These are phyloP conservation scores for Pseudogymnoascus sp. DNA, from an alignment of 2,329 filamentous ascomycete genomes.

Conservation along the genomic window DNA sequence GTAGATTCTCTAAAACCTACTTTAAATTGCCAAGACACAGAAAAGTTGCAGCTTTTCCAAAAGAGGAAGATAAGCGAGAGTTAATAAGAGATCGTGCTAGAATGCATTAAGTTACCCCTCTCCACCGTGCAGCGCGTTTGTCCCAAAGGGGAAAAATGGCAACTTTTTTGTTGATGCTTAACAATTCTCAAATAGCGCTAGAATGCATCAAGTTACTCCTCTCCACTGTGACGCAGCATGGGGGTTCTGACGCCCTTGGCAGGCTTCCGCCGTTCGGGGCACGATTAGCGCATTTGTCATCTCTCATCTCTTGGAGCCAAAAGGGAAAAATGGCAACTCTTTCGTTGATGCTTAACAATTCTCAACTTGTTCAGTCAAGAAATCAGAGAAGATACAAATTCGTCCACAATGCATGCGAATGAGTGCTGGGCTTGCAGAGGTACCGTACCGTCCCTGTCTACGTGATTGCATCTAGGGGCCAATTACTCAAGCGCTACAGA, in stretches of 20 bases:
- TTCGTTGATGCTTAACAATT: slow-evolving; percentile 13
- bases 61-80: slow-evolving; percentile 13
- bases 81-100: slow-evolving; percentile 9
- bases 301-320: slow-evolving; percentile 7
- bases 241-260: not conserved
- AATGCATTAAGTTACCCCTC: slow-evolving; percentile 4
- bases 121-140: slow-evolving; percentile 11
- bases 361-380: slow-evolving; percentile 12
- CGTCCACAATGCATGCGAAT: slow-evolving; percentile 17
- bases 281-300: not conserved
- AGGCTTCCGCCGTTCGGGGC: not conserved
- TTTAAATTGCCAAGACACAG: slow-evolving; percentile 16
- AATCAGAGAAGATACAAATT: slow-evolving; percentile 7
- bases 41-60: slow-evolving; percentile 16
- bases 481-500: slow-evolving; percentile 17
- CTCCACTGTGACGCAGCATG: no score
- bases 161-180: slow-evolving; percentile 14
- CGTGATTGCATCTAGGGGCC: slow-evolving; percentile 5
- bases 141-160: slow-evolving; percentile 13
- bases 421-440: slow-evolving; percentile 21
- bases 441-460: slow-evolving; percentile 17
- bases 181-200: slow-evolving; percentile 11
- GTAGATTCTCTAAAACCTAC: slow-evolving; percentile 9
- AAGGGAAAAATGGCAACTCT: slow-evolving; percentile 14
- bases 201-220: not conserved